Evolutionary conservation across 257 asterid genomes (phyloP), one percentile per base, ranked within the genome.

Genomic region (Solanum verrucosum): DNA sequence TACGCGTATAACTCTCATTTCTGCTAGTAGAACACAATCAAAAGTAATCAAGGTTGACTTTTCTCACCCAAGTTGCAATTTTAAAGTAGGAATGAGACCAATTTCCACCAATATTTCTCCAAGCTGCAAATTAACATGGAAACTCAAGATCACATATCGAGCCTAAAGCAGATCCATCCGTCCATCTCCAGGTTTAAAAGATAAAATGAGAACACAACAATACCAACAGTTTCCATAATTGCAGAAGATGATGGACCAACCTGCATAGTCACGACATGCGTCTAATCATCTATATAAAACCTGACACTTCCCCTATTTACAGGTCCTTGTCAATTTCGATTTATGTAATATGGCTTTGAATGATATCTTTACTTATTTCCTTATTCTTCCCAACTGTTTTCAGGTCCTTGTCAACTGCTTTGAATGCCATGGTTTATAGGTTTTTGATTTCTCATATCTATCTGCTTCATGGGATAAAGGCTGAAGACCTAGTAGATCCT

Each of bases 401-500:
- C 63, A 52, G 63, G 63, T 52, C 63, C 87, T 89, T 20, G 87
- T 83, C 63, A 52, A 52, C 63, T 52, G n/a, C 23, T 52, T 52
- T 88, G 75, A 79, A 9, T 77, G 92, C 65, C 90, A 87, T 9
- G 84, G 72, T 88, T 89, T 90, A 65, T 92, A 85, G 89, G 89
- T 87, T 83, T 67, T 88, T 42, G 87, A 70, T n/a, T 89, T 88
- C 59, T 82, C 89, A 9, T 88, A 44, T 86, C 82, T 87, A 49
- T 88, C 91, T 18, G 65, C 88, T 86, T 90, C 93, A 9, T 87
- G 89, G 23, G 91, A 52, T 91, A 96, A 90, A 67, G 99, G 98
- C 88, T 92, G 88, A 86, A 95, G 92, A 88, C 95, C 99, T 91
- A 87, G 94, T 83, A 95, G 52, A 88, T 95, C 98, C 52, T 96